phyloP scores from a whole-genome alignment of 192 early-diverging fungal genomes.

The Phlyctochytrium planicorne region DNA sequence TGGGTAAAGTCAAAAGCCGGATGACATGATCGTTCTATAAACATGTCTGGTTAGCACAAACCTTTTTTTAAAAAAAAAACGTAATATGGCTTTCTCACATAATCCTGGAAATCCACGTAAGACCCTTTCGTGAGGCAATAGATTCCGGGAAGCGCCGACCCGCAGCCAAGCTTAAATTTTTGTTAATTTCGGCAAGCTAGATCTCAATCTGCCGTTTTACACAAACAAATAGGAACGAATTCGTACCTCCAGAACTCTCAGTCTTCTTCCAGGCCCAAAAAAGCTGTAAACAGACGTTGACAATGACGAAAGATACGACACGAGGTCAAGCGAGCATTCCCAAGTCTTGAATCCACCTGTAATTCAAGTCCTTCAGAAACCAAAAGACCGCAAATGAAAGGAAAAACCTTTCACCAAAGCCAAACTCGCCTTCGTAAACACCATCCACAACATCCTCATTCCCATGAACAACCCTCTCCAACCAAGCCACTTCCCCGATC shows the following conservation, averaged over 20 bases:
- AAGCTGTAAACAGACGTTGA: background rate
- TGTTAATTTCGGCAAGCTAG: background rate
- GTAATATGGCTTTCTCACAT: conserved; percentile 51
- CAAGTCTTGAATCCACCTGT: conserved; percentile 89
- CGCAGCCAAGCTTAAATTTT: conserved; percentile 85
- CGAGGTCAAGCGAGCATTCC: conserved; percentile 91
- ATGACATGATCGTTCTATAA: conserved; percentile 78
- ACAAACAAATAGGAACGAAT: background rate
- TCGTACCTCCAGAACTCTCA: conserved; percentile 33
- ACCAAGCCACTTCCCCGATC: background rate
- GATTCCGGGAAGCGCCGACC: conserved; percentile 81
- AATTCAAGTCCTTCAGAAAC: background rate
- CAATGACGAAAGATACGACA: conserved; percentile 42
- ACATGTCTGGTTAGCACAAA: background rate
- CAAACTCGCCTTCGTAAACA: conserved; percentile 76
- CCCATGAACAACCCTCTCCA: conserved; percentile 18
- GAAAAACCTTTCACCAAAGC: background rate
- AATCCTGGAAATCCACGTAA: conserved; percentile 88
- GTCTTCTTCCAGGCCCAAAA: no score
- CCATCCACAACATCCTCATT: conserved; percentile 79
- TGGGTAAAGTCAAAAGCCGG: conserved; percentile 85
- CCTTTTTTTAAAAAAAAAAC: no score
- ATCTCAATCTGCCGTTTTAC: background rate
- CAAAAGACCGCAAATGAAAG: background rate
- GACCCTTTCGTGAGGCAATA: conserved; percentile 59